These are phyloP conservation scores for Nematodospora valgi DNA, from an alignment of 805 yeast species.

Conservation along the genomic window DNA sequence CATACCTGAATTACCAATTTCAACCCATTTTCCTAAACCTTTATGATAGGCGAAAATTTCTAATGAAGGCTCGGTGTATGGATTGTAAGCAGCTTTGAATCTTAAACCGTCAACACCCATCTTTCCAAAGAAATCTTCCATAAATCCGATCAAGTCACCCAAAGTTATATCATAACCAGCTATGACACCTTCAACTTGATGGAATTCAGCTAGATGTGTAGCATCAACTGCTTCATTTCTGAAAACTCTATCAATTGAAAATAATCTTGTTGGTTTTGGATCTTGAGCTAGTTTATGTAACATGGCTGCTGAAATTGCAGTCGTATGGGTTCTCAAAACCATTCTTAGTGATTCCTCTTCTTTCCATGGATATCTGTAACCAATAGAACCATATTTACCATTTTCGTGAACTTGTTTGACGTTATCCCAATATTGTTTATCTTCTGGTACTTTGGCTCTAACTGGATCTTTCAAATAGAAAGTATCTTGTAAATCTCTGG, in stretches of 20 bases:
- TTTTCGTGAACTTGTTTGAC: constrained; percentile 81
- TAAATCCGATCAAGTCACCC: constrained; percentile 96
- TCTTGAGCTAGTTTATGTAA: constrained; percentile 81
- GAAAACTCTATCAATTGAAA: constrained; percentile 97
- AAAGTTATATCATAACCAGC: constrained; percentile 94
- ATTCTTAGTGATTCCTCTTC: constrained; percentile 84
- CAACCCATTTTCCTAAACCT: constrained; percentile 96
- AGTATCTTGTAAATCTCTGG: constrained; percentile 98
- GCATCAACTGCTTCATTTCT: constrained; percentile 99
- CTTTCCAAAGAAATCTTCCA: constrained; percentile 93
- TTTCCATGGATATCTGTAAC: constrained; percentile 98
- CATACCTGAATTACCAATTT: constrained; percentile 99
- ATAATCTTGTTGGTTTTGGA: constrained; percentile 86
- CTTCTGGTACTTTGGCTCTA: constrained; percentile 78
- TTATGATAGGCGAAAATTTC: constrained; percentile 97
- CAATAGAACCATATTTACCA: constrained; percentile 92
- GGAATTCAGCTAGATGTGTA: constrained; percentile 98
- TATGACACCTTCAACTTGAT: constrained; percentile 98
- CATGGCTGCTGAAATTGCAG: constrained; percentile 89
- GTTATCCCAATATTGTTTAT: constrained; percentile 71
- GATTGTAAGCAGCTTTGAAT: constrained; percentile 98
- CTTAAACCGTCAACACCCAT: constrained; percentile 96
- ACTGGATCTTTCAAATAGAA: constrained; percentile 94
- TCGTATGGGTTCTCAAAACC: constrained; percentile 96
- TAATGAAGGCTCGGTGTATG: constrained; percentile 98